phyloP scores from a whole-genome alignment of 352 stramenopile species.

The Phytophthora pistaciae region DNA sequence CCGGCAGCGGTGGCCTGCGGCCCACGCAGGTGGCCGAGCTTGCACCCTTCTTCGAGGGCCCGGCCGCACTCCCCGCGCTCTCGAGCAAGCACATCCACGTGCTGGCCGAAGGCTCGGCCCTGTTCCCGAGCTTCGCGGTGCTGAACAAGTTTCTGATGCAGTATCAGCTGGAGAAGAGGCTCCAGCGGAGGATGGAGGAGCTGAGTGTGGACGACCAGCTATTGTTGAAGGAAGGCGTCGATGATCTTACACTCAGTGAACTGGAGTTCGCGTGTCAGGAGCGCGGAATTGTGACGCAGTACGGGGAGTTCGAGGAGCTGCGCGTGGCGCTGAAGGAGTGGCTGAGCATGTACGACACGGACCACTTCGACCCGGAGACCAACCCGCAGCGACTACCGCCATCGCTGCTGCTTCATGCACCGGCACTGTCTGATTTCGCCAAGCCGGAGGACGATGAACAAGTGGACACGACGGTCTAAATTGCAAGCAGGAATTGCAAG shows the following conservation, averaged over 20 bases:
- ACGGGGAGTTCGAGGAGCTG: conserved; percentile 70
- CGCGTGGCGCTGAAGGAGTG: conserved; percentile 66
- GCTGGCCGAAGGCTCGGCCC: conserved; percentile 59
- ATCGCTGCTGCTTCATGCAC: conserved; percentile 81
- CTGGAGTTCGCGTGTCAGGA: conserved; percentile 89
- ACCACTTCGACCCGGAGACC: conserved; percentile 42
- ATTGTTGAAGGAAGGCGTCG: conserved; percentile 73
- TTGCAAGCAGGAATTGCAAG: background rate
- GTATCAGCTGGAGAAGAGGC: conserved; percentile 47
- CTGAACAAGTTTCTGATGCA: conserved; percentile 57
- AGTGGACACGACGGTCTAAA: conserved; percentile 30
- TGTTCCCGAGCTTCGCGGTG: conserved; percentile 69
- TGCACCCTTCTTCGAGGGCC: conserved; percentile 72
- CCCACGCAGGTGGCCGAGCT: conserved; percentile 71
- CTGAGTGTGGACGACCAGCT: conserved; percentile 80
- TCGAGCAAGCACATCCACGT: conserved; percentile 59
- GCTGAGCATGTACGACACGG: conserved; percentile 81
- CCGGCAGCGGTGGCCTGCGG: conserved; percentile 32
- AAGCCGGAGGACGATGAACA: conserved; percentile 12
- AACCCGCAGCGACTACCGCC: conserved; percentile 46
- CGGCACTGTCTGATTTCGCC: conserved; percentile 61
- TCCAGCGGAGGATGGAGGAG: conserved; percentile 68
- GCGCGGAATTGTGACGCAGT: conserved; percentile 74
- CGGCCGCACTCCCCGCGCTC: conserved; percentile 54
- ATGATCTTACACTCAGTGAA: conserved; percentile 77